phyloP scores from a whole-genome alignment of 495 filamentous ascomycete genomes.

The Neurospora sp. region DNA sequence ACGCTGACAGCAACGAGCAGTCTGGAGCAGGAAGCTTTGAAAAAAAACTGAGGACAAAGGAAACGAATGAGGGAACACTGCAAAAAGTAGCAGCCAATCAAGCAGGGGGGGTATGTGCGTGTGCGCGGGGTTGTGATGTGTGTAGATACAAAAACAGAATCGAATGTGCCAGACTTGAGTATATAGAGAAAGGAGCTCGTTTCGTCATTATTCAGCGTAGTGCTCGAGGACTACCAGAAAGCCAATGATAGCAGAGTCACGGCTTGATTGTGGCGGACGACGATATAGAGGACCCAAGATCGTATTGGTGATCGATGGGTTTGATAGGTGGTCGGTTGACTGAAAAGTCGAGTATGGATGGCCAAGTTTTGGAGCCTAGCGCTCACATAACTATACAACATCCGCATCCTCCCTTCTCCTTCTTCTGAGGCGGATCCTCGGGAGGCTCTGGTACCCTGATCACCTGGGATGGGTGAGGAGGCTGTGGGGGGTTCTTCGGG shows the following conservation, averaged over 20 bases:
- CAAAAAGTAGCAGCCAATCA: background rate
- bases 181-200: background rate
- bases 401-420: slow-evolving; percentile 39
- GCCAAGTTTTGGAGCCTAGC: background rate
- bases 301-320: background rate
- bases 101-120: background rate
- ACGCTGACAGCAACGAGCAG: background rate
- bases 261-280: background rate
- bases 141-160: background rate
- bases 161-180: background rate
- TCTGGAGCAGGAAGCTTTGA: background rate
- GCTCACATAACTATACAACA: slow-evolving; percentile 47
- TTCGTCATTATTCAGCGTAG: background rate
- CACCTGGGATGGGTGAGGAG: slow-evolving; percentile 9
- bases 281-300: background rate
- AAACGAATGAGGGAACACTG: background rate
- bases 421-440: slow-evolving; percentile 28
- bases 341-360: background rate
- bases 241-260: background rate
- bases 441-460: slow-evolving; percentile 26
- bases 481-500: slow-evolving; percentile 21
- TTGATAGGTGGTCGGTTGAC: background rate
- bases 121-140: background rate
- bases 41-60: background rate
- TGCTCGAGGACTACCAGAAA: background rate